Evolutionary conservation across 1,139 yeast genomes (phyloP).

Genomic region (Lodderomyces beijingensis): DNA sequence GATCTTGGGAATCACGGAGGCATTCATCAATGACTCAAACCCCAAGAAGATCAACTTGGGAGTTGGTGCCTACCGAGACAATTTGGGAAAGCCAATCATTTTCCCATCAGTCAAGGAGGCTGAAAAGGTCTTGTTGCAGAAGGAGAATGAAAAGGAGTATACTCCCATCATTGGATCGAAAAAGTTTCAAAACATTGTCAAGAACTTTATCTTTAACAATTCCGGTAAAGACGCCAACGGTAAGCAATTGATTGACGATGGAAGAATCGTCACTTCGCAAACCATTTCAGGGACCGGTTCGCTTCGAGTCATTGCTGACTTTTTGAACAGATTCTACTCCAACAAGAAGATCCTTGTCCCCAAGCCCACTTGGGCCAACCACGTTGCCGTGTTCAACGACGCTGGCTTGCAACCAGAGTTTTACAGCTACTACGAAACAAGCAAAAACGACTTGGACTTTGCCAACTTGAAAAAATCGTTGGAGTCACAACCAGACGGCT

Average conservation of each 20-base stretch:
- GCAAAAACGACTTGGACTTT: slow-evolving; percentile 50
- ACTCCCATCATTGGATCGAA: slow-evolving; percentile 52
- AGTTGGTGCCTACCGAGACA: slow-evolving; percentile 49
- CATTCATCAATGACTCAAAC: slow-evolving; percentile 40
- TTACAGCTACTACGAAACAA: slow-evolving; percentile 51
- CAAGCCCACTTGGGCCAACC: slow-evolving; percentile 76
- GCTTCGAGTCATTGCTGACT: slow-evolving; percentile 52
- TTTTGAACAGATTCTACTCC: slow-evolving; percentile 45
- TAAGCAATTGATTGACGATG: slow-evolving; percentile 41
- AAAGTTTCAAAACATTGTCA: slow-evolving; percentile 45
- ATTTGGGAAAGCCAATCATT: slow-evolving; percentile 44
- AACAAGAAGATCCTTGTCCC: slow-evolving; percentile 52
- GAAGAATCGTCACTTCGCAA: slow-evolving; percentile 52
- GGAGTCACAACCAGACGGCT: slow-evolving; percentile 42
- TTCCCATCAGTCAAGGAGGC: slow-evolving; percentile 48
- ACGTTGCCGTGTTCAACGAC: slow-evolving; percentile 52
- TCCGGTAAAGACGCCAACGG: slow-evolving; percentile 47
- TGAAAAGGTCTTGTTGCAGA: slow-evolving; percentile 33
- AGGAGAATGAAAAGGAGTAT: slow-evolving; percentile 54
- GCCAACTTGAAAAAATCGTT: slow-evolving; percentile 45
- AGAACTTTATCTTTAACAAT: slow-evolving; percentile 49
- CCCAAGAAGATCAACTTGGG: slow-evolving; percentile 44
- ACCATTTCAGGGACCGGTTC: slow-evolving; percentile 62
- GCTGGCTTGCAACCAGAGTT: slow-evolving; percentile 43
- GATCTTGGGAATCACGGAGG: slow-evolving; percentile 63